Evolutionary conservation across 2,329 filamentous ascomycete species (phyloP), one percentile per base, ranked within the genome.

Genomic region (Botrytis deweyae): DNA sequence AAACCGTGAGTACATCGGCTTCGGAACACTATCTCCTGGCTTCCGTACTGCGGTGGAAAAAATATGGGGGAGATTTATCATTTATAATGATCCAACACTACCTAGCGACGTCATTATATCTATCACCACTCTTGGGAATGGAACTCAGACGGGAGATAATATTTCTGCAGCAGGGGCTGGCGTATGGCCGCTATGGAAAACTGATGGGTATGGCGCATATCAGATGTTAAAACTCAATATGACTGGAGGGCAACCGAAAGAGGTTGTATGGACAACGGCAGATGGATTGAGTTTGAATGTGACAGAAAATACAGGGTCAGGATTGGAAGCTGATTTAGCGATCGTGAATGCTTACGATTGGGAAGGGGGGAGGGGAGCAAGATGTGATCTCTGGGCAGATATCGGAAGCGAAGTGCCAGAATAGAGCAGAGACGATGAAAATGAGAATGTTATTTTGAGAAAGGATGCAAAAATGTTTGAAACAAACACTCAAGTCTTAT

Each of bases 301-400:
- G 1, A 62, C 40, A 4, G n/a, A 69, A 7, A 46, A 33, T 3
- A 68, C 55, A 42, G 71, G 71, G 12, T 18, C 33, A n/a, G 64
- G 55, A 16, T 7, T 73, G 18, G 46, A 12, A 7, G 71, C 71
- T 10, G 64, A 72, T 77, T 73, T 76, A n/a, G 69, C 59, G 36
- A n/a, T 75, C 18, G 76, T 76, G 22, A 64, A 77, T 77, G 76
- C 74, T 10, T 76, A 59, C 46, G 64, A 14, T 18, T 77, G 76
- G 76, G 76, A 77, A 55, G 73, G 64, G 33, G 75, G 73, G 4
- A 63, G 76, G 52, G 76, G 76, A 7, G 55, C 33, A 25, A 70
- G 76, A 52, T 77, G 76, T 74, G 49, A 74, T 49, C 75, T 76
- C 59, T 77, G 75, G 76, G 72, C 65, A 22, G 42, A 52, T 1